These are phyloP conservation scores for Sequoia sempervirens DNA, from an alignment of 75 land plant genomes.

Conservation along the genomic window DNA sequence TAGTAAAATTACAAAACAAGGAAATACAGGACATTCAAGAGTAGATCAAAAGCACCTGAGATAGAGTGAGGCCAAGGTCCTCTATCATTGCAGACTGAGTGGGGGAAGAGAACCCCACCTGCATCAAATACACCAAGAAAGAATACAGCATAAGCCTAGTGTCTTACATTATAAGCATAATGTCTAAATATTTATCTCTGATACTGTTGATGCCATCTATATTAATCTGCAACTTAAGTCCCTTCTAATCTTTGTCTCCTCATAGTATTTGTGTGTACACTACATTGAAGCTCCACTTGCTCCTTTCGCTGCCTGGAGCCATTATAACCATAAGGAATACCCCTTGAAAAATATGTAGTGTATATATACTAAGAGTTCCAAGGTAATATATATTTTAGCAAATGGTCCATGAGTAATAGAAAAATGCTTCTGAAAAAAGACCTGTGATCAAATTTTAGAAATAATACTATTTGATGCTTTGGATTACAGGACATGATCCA, in stretches of 20 bases:
- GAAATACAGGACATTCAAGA: constrained; percentile 41
- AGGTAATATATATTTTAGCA: too few species aligned
- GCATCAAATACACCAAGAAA: constrained; percentile 10
- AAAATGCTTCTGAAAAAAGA: too few species aligned
- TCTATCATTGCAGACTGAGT: constrained; percentile 22
- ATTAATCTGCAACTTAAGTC: background rate
- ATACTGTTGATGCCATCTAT: constrained; percentile 41
- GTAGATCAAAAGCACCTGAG: constrained; percentile 30
- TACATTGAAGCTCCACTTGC: background rate
- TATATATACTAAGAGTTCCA: too few species aligned
- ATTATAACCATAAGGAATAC: too few species aligned
- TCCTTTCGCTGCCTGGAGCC: background rate
- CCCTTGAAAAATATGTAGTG: too few species aligned
- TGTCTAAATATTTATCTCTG: constrained; percentile 46
- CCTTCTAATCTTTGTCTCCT: background rate
- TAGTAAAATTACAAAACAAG: constrained; percentile 18
- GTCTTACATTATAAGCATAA: background rate
- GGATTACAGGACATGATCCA: too few species aligned
- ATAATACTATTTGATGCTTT: too few species aligned
- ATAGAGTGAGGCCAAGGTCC: constrained; percentile 31
- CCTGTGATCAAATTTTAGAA: too few species aligned
- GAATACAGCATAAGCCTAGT: background rate
- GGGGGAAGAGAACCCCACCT: constrained; percentile 47
- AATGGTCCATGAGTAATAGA: too few species aligned
- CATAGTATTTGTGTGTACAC: background rate